Base-by-base conservation (phyloP, 208 protist genomes). In the Leishmania tarentolae region DNA sequence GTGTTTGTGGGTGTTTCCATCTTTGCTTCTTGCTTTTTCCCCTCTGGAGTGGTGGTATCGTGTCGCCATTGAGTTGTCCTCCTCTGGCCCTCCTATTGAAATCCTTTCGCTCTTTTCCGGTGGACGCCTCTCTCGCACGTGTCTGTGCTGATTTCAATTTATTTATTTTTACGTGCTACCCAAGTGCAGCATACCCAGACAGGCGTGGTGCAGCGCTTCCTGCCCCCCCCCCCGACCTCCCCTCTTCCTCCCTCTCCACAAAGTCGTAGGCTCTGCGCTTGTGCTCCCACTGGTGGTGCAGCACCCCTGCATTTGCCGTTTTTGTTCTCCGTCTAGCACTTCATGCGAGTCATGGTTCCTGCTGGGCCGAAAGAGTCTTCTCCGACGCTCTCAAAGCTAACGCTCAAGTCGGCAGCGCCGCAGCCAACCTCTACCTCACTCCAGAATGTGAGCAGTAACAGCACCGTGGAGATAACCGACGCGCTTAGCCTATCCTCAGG, bases 101-200 rank as follows among this genome's bases (percentile, higher is more conserved):
- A n/a, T n/a, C n/a, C n/a, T n/a, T n/a, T n/a, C n/a, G n/a, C n/a
- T n/a, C n/a, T n/a, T n/a, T n/a, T n/a, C n/a, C n/a, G n/a, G n/a
- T n/a, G n/a, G n/a, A 11, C 68, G 42, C 68, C 28, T 72, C 44
- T 52, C 17, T n/a, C 21, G 6, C 56, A 21, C 21, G 59, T 19
- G 59, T 31, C n/a, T 66, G 11, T 57, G 70, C 5, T 31, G 70
- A 21, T 46, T 31, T 75, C 44, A 76, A 6, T 79, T 56, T 65
- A 47, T 80, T 71, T 76, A 44, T 68, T 19, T 63, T 35, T 56
- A 50, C n/a, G 40, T 81, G 11, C 11, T 77, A 17, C 47, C 57
- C 73, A 21, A 57, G 21, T 31, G 21, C 40, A 17, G 8, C 15
- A 17, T 31, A 47, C 31, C 13, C 4, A 21, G 31, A 40, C 61